phyloP scores from a whole-genome alignment of 495 filamentous ascomycete genomes.

The Xylaria acuta region DNA sequence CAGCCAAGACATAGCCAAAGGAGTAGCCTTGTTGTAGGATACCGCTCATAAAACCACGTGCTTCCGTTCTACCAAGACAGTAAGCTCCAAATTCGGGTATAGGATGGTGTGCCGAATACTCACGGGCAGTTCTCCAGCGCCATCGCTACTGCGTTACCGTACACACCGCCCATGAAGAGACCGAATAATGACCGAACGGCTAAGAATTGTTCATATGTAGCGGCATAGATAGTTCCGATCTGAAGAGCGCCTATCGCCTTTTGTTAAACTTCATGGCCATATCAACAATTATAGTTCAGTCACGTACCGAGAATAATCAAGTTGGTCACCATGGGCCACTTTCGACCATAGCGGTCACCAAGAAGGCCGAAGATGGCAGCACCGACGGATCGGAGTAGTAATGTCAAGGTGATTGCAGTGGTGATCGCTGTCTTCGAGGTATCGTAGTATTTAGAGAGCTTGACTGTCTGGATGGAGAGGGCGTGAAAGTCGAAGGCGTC shows the following conservation, averaged over 20 bases:
- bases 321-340: conserved; percentile 81
- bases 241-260: conserved; percentile 58
- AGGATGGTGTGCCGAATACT: conserved; percentile 14
- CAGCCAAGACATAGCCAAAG: conserved; percentile 75
- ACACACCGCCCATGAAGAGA: conserved; percentile 84
- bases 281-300: neutral
- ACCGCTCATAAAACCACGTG: conserved; percentile 77
- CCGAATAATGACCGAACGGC: conserved; percentile 75
- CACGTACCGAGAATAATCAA: conserved; percentile 61
- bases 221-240: conserved; percentile 73
- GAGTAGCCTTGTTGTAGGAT: conserved; percentile 81
- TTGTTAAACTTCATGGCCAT: conserved; percentile 42
- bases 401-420: conserved; percentile 75
- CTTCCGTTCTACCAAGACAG: conserved; percentile 49
- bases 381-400: conserved; percentile 73
- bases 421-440: conserved; percentile 70
- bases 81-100: neutral
- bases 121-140: conserved; percentile 77
- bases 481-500: conserved; percentile 83
- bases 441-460: conserved; percentile 70
- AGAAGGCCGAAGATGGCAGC: conserved; percentile 74
- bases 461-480: conserved; percentile 72
- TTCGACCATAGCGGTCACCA: conserved; percentile 76
- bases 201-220: conserved; percentile 71
- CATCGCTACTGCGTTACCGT: conserved; percentile 83